Percentiles rank a stretch among this genome's conserved stretches.
These are phyloP conservation scores for Chaetomidium leptoderma DNA, from an alignment of 495 filamentous ascomycete species.

Conservation along the genomic window DNA sequence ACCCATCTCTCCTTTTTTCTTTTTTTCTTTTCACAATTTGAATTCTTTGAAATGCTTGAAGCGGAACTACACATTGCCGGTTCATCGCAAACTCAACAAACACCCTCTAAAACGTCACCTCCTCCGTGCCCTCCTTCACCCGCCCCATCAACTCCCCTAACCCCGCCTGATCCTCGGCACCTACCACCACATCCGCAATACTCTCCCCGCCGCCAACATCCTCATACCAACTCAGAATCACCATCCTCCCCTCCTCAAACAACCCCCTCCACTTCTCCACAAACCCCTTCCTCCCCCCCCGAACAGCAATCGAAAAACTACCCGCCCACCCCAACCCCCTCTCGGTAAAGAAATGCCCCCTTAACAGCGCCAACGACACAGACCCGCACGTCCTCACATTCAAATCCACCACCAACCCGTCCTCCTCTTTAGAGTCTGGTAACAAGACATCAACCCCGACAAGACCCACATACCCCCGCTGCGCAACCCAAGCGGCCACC, in stretches of 20 bases:
- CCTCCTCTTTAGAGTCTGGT: background rate
- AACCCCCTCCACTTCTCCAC: conserved; percentile 20
- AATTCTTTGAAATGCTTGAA: no score
- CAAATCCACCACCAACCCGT: conserved; percentile 31
- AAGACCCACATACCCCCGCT: conserved; percentile 31
- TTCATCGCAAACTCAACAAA: background rate
- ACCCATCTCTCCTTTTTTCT: no score
- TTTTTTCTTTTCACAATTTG: no score
- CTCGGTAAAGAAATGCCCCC: conserved; percentile 25
- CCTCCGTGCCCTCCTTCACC: conserved; percentile 24
- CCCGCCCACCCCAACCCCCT: conserved; percentile 26
- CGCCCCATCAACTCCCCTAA: conserved; percentile 20
- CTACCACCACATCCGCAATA: conserved; percentile 30
- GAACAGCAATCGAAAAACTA: conserved; percentile 21
- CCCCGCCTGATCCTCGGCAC: conserved; percentile 22
- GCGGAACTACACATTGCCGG: no score
- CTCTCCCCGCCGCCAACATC: conserved; percentile 19
- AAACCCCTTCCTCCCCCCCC: conserved; percentile 20
- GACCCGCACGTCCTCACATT: conserved; percentile 36
- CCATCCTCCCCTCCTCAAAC: conserved; percentile 24
- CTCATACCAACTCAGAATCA: conserved; percentile 32
- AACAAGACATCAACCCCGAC: conserved; percentile 32
- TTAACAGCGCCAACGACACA: conserved; percentile 26
- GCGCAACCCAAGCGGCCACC: conserved; percentile 25
- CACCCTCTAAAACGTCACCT: conserved; percentile 26